Evolutionary conservation across 2,329 filamentous ascomycete genomes (phyloP), one percentile per base, ranked within the genome.

Genomic region (Cladobotryum protrusum): DNA sequence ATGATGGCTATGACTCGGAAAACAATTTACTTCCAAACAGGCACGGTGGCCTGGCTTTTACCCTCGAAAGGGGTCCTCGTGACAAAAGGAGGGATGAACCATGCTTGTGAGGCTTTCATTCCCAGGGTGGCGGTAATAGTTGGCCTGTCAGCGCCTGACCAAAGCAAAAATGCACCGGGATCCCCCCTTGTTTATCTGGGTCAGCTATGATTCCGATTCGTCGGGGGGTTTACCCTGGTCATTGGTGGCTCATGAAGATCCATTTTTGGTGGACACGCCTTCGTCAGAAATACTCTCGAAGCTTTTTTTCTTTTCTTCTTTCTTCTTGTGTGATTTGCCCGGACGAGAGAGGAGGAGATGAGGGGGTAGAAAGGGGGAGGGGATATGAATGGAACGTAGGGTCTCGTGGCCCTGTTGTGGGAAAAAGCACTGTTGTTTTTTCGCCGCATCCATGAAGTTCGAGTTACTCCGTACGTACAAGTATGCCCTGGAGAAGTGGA

Each of bases 151-250:
- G 24, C 39, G 48, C 33, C 48, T 50, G 48, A 50, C 41, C 48
- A 46, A 44, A 46, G 39, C 44, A 45, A 36, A 48, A 19, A 32
- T 18, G 37, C 8, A 39, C 15, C 41, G 33, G 43, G 41, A 14
- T 35, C 19, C n/a, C 13, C 36, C 33, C 43, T 44, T 44, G 46
- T 43, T 32, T 39, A 29, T 42, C 37, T 46, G 29, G 37, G 43
- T 20, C 48, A 50, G 48, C 48, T 50, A 50, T 44, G 15, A 43
- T 43, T 50, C 48, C 48, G 48, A 50, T 50, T 50, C 44, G 48
- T 40, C 24, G 19, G 20, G 39, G 40, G 32, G 33, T 24, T 19
- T 42, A 37, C 40, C 42, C 44, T 47, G 44, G 48, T 32, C 44
- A 29, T 8, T 29, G 24, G 24, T 29, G 24, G 24, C 24, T 43